Base-by-base conservation (phyloP, 2,329 filamentous ascomycete species). In the Colletotrichum sp. region DNA sequence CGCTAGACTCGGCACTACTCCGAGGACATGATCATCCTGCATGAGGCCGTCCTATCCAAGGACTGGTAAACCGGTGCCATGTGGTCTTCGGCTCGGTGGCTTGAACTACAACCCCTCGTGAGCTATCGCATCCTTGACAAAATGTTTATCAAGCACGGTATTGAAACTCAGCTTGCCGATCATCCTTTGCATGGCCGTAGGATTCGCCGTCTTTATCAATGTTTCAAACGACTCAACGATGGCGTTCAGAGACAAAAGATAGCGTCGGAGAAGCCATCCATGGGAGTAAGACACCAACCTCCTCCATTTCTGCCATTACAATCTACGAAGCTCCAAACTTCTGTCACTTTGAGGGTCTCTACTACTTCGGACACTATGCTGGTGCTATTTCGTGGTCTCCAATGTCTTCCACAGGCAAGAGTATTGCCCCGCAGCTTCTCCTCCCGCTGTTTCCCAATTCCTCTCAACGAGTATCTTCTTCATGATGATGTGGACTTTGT, bases 1-100 rank as follows among this genome's bases (percentile, higher is more conserved):
- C 6, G 16, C 68, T 70, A 63, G 68, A 11, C 68, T 70, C 68
- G 36, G 57, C 68, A 70, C 57, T 34, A 70, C 13, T 28, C 3
- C 2, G 15, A 27, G 13, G 48, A 63, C 16, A 19, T 63, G 48
- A 61, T 63, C 68, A 70, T 8, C 68, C n/a, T 70, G 57, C 68
- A 52, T 63, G 27, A 55, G 36, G 12, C 32, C 28, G 8, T 52
- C 27, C 22, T 25, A 27, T 52, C 22, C 36, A 30, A 25, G 39
- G 30, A 39, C n/a, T 22, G 12, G 19, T 11, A 28, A 25, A 16
- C 30, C 11, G 32, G 36, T 63, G 57, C 39, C 57, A 70, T 70
- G 68, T 70, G 68, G 34, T 16, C 36, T 19, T 27, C 27, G 27
- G 57, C 12, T 39, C 36, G 27, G 57, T 63, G 68, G 68, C 68